Conservation (phyloP, 148 eudicot genomes). For the Gaultheria prostrata region DNA sequence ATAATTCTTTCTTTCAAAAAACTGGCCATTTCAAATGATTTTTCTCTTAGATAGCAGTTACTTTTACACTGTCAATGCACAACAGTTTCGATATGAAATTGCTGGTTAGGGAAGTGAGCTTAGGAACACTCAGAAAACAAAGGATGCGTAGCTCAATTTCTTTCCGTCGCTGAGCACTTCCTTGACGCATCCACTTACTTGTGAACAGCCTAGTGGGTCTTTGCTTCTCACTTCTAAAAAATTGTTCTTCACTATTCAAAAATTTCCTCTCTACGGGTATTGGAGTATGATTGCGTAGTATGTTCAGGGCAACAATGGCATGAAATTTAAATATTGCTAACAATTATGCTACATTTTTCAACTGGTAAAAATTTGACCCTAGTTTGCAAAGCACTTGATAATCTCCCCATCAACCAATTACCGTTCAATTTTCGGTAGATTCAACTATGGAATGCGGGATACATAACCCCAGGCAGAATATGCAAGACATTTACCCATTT, state of each 20-base stretch:
- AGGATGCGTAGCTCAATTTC: constrained; percentile 1
- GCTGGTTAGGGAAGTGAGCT: neutral
- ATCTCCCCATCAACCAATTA: neutral
- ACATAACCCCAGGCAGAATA: neutral
- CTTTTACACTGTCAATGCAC: neutral
- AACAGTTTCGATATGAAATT: neutral
- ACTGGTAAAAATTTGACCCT: neutral
- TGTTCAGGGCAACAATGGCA: neutral
- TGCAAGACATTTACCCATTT: neutral
- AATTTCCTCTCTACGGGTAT: no score
- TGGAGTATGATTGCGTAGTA: neutral
- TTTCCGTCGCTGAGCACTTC: neutral
- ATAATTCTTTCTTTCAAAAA: neutral
- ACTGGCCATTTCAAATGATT: neutral
- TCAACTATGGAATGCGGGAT: neutral
- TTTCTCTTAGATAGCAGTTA: neutral
- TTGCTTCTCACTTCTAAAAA: neutral
- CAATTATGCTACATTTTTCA: neutral
- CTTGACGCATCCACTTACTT: neutral
- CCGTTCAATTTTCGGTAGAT: neutral
- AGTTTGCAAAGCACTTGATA: neutral
- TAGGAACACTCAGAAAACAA: neutral
- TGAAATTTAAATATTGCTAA: neutral
- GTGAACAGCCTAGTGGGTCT: neutral
- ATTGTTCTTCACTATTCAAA: neutral